Evolutionary conservation across 352 stramenopile genomes (phyloP).

Genomic region (Pythium vanterpoolii): DNA sequence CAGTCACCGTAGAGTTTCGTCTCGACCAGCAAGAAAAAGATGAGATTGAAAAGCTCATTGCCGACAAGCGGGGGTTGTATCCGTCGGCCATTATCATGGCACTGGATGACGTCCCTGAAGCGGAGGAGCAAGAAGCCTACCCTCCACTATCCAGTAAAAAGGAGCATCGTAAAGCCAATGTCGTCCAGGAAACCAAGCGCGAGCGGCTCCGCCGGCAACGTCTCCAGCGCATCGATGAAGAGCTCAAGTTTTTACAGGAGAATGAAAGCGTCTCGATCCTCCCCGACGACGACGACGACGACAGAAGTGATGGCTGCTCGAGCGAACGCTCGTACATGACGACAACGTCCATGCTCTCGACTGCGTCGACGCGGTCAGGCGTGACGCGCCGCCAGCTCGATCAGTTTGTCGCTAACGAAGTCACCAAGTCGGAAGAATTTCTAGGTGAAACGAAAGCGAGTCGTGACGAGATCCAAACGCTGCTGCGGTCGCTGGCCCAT

Average conservation of each 20-base stretch:
- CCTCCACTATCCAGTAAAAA: background rate
- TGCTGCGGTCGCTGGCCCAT: constrained; percentile 38
- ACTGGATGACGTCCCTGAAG: constrained; percentile 20
- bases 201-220: constrained; percentile 42
- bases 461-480: constrained; percentile 37
- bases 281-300: constrained; percentile 31
- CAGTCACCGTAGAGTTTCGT: constrained; percentile 28
- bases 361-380: constrained; percentile 46
- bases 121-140: constrained; percentile 7
- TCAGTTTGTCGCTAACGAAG: constrained; percentile 42
- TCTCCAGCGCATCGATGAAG: constrained; percentile 50
- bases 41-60: constrained; percentile 49
- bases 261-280: constrained; percentile 45
- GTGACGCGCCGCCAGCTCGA: constrained; percentile 54
- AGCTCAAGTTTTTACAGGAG: constrained; percentile 50
- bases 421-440: constrained; percentile 21
- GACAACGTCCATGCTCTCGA: constrained; percentile 34
- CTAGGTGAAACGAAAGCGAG: constrained; percentile 29
- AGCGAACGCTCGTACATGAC: constrained; percentile 52
- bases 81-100: constrained; percentile 28
- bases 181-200: constrained; percentile 43
- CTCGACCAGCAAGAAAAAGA: constrained; percentile 35
- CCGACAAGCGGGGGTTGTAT: constrained; percentile 33
- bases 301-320: constrained; percentile 25
- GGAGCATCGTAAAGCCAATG: constrained; percentile 21